Evolutionary conservation across 768 basidiomycete species (phyloP), one percentile per base, ranked within the genome.

Genomic region (Kwoniella dendrophila): DNA sequence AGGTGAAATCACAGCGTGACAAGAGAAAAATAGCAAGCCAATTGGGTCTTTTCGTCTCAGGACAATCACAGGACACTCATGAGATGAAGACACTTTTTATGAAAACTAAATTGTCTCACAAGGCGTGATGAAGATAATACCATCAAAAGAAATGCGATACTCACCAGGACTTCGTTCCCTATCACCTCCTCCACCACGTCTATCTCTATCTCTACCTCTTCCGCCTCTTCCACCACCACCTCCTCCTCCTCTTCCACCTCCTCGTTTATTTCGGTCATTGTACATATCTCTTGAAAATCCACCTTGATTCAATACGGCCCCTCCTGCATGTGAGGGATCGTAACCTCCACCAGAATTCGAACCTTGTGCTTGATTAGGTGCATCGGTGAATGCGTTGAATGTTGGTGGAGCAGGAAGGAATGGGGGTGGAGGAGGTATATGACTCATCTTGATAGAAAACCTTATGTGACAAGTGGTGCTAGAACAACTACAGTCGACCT

Each of bases 41-140:
- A n/a, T n/a, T n/a, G n/a, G n/a, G n/a, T n/a, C n/a, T n/a, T n/a
- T n/a, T n/a, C n/a, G n/a, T n/a, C n/a, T n/a, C n/a, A n/a, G n/a
- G n/a, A n/a, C n/a, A n/a, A n/a, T n/a, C n/a, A n/a, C n/a, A n/a
- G n/a, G n/a, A n/a, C n/a, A n/a, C n/a, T n/a, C n/a, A n/a, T n/a
- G n/a, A n/a, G n/a, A n/a, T n/a, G n/a, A n/a, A n/a, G n/a, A n/a
- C n/a, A n/a, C n/a, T n/a, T n/a, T n/a, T n/a, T n/a, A n/a, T n/a
- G n/a, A n/a, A n/a, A n/a, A n/a, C n/a, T n/a, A n/a, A n/a, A n/a
- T 41, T 5, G 29, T 47, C 27, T 34, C 63, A 34, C 6, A 85
- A 83, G 69, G 83, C 83, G 59, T 80, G 79, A 20, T 83, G 82
- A 75, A n/a, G n/a, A n/a, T n/a, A n/a, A n/a, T n/a, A n/a, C n/a